Evolutionary conservation across 116 monocot species (phyloP), one percentile per base, ranked within the genome.

Genomic region (Papilionanthe hybrid): DNA sequence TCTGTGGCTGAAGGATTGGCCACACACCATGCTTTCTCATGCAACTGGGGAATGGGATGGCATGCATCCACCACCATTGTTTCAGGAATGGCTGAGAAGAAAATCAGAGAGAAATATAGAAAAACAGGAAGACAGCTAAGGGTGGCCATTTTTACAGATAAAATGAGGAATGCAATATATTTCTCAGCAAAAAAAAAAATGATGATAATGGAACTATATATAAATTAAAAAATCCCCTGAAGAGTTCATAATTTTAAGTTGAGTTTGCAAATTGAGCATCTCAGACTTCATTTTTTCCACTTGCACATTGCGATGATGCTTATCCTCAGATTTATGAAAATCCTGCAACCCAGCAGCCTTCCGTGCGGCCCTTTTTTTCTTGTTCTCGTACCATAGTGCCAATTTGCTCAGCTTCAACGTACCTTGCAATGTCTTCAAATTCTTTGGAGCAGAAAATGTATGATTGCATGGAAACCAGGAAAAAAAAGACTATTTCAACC

Each of bases 241-340:
- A 32, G 90, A 85, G 77, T 85, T 91, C 81, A 90, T 86, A 67
- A 87, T 88, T 19, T 90, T 84, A 11, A 98, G 91, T 75, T 98
- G 90, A 72, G 66, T 86, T 82, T 94, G 93, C 79, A 98, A 85
- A 90, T 98, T 93, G 22, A 94, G 83, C 93, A 98, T 93, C 86
- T 98, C 94, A 57, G 98, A 84, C 85, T 98, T 98, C 90, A 94
- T 98, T 85, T 93, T 98, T 78, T 98, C 98, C 32, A 98, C 98
- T 88, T 98, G 98, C 75, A 89, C 69, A 74, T 98, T 94, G 8
- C 98, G 85, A 10, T 89, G 83, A 32, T 50, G 87, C 82, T 91
- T 93, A 63, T 93, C 93, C 84, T 98, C 93, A 65, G 88, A 85
- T 85, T 89, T 79, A n/a, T 89, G 94, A 72, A 93, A 89, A 82